Base-by-base conservation (phyloP, 2,329 filamentous ascomycete genomes). In the Tolypocladium paradoxum region DNA sequence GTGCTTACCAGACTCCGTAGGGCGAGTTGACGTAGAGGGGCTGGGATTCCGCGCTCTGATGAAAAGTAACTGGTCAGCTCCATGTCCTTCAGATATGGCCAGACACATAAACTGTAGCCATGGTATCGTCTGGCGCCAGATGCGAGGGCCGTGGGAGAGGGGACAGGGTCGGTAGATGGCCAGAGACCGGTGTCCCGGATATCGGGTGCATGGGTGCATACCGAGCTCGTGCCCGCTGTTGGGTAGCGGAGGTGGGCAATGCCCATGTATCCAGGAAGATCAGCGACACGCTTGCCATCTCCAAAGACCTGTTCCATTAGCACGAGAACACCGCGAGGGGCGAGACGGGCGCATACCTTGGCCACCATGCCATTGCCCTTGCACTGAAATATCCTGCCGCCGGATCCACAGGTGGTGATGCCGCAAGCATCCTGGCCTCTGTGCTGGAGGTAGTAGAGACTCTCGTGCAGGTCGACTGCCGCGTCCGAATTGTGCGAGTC, bases 21-120 rank as follows among this genome's bases (percentile, higher is more conserved):
- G 88, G 89, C 53, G 77, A 82, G 73, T 95, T 95, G 62, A 66
- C 89, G 66, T 93, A 96, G 70, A 96, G 95, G 0, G 91, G 91
- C 70, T 96, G 90, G 12, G 89, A 88, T 70, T 96, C 90, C 8
- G 89, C 84, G 64, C 89, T 92, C 54, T 54, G 55, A 18, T 52
- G 29, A 46, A 33, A 20, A 43, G 50, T 55, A 34, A 50, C 31
- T 43, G 20, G 38, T 50, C 37, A 43, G 47, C 20, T 9, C 37
- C 11, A 20, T 33, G 34, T n/a, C 8, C 34, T 36, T 36, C 34
- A 18, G 34, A 36, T 36, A 18, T 18, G 34, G 6, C 6, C 34
- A 36, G 34, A 18, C 34, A 36, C 16, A 36, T 18, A 5, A 18
- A 14, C 14, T 14, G 34, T 18, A 36, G 4, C 34, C 34, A 18